Conservation (phyloP, 768 basidiomycete species). For the Collybiopsis luxurians region DNA sequence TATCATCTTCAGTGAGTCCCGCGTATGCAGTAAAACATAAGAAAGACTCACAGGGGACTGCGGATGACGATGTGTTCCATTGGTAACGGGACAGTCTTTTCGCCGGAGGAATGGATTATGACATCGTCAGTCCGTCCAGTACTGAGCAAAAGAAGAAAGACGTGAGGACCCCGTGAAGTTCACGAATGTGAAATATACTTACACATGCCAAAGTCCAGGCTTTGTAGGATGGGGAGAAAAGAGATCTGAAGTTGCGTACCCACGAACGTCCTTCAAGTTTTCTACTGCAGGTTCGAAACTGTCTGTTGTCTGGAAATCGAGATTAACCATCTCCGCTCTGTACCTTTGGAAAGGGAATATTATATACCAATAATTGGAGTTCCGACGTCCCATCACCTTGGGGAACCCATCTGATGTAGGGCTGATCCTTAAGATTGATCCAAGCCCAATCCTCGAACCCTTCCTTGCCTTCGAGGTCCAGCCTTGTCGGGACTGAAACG, state of each 20-base stretch:
- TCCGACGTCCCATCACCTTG: slow-evolving; percentile 10
- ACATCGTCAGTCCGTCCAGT: slow-evolving; percentile 31
- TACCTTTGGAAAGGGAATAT: background rate
- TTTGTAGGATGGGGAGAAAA: slow-evolving; percentile 36
- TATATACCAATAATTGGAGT: slow-evolving; percentile 4
- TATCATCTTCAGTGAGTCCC: slow-evolving; percentile 12
- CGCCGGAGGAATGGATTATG: slow-evolving; percentile 26
- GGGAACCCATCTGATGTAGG: background rate
- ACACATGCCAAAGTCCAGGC: slow-evolving; percentile 34
- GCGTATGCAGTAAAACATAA: slow-evolving; percentile 10
- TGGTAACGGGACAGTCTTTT: slow-evolving; percentile 30
- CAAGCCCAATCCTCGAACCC: slow-evolving; percentile 18
- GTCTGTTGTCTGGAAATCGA: slow-evolving; percentile 19
- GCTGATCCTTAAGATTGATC: background rate
- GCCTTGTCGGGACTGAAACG: background rate
- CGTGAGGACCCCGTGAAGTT: slow-evolving; percentile 14
- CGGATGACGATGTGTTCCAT: slow-evolving; percentile 15
- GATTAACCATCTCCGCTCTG: background rate
- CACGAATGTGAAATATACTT: slow-evolving; percentile 6
- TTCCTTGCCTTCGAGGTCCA: background rate
- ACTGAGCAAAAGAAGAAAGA: slow-evolving; percentile 11
- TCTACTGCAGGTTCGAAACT: slow-evolving; percentile 26
- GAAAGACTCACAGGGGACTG: slow-evolving; percentile 37
- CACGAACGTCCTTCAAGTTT: slow-evolving; percentile 31
- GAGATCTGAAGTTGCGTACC: slow-evolving; percentile 37